phyloP scores from a whole-genome alignment of 2,329 filamentous ascomycete species.

The Penicillium sp. region DNA sequence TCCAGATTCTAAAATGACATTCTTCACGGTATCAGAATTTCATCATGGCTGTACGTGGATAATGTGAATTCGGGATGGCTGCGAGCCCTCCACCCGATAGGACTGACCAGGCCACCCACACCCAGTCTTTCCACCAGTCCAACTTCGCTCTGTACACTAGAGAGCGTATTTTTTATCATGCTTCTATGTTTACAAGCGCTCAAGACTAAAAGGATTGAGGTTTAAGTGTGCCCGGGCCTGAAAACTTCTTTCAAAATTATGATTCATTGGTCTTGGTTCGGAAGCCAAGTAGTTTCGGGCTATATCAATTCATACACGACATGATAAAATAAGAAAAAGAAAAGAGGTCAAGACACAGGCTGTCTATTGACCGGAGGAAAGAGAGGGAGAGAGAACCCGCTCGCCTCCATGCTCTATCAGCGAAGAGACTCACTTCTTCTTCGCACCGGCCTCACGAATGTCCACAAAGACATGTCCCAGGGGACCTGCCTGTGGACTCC shows the following conservation, averaged over 20 bases:
- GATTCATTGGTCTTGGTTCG: slow-evolving; percentile 24
- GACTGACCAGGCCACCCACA: no score
- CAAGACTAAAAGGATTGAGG: not conserved
- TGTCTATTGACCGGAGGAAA: not conserved
- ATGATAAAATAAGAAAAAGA: not conserved
- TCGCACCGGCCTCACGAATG: slow-evolving; percentile 18
- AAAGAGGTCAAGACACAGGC: not conserved
- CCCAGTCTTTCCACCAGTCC: no score
- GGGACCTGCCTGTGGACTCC: slow-evolving; percentile 32
- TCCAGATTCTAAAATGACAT: no score
- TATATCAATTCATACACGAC: not conserved
- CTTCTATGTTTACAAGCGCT: no score
- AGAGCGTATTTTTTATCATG: no score
- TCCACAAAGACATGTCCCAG: slow-evolving; percentile 36
- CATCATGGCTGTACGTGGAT: no score
- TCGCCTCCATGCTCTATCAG: not conserved
- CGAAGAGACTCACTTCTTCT: slow-evolving; percentile 22
- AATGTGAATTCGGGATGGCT: no score
- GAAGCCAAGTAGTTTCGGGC: slow-evolving; percentile 5
- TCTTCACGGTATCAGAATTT: no score
- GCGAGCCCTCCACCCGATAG: no score
- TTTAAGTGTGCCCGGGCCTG: not conserved
- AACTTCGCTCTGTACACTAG: no score
- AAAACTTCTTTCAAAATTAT: not conserved
- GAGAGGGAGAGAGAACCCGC: not conserved